Conservation (phyloP, 805 yeast genomes). For the Candida michaelii region DNA sequence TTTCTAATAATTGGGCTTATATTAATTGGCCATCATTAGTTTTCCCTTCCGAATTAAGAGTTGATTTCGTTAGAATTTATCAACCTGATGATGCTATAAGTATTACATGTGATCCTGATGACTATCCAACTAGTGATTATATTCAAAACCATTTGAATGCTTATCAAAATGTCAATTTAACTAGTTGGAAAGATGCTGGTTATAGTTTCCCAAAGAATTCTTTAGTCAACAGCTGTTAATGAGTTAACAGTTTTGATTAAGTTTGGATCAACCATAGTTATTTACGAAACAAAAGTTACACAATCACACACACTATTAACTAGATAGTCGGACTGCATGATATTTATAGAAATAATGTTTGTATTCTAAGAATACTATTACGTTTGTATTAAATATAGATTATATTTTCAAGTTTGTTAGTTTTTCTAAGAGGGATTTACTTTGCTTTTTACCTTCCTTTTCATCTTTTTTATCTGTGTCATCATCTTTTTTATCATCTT, state of each 20-base stretch:
- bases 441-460: constrained; percentile 3
- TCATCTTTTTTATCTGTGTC: no score
- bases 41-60: constrained; percentile 75
- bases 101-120: constrained; percentile 83
- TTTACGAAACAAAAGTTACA: no score
- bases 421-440: constrained; percentile 9
- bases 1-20: constrained; percentile 90
- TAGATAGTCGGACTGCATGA: no score
- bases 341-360: constrained; percentile 1
- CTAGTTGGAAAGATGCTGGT: constrained; percentile 77
- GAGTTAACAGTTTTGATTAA: not conserved
- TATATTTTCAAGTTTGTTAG: constrained; percentile 4
- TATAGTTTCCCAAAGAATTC: constrained; percentile 46
- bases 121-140: constrained; percentile 82
- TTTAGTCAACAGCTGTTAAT: constrained; percentile 22
- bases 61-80: constrained; percentile 89
- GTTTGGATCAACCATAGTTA: no score
- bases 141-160: constrained; percentile 69
- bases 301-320: no score
- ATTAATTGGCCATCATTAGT: constrained; percentile 81
- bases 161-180: constrained; percentile 65
- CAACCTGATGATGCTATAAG: constrained; percentile 68
- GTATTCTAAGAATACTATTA: not conserved
- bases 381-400: constrained; percentile 2
- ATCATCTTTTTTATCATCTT: constrained; percentile 8